Percentiles rank a stretch among this genome's conserved stretches.
Conservation (phyloP, 148 eudicot genomes). For the Nyssa sinensis region DNA sequence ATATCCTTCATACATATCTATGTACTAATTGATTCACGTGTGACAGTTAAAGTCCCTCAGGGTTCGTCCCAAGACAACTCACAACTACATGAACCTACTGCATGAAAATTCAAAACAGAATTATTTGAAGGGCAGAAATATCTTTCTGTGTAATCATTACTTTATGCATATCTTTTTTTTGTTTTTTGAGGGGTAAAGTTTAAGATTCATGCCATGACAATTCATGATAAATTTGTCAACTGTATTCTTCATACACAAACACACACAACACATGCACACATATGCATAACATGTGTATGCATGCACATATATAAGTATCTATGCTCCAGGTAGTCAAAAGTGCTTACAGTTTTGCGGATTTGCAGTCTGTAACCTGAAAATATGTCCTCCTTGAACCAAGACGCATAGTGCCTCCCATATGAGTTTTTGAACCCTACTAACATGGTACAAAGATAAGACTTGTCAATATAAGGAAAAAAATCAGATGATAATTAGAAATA, state of each 20-base stretch:
- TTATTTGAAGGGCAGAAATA: no score
- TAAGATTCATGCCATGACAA: not conserved
- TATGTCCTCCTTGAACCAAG: constrained; percentile 96
- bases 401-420: constrained; percentile 99
- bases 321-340: not conserved
- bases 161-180: no score
- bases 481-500: not conserved
- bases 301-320: not conserved
- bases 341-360: constrained; percentile 79
- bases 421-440: constrained; percentile 87
- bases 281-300: no score
- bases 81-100: not conserved
- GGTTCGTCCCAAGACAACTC: not conserved
- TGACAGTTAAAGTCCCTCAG: not conserved
- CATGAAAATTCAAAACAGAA: no score
- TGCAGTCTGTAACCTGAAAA: constrained; percentile 64
- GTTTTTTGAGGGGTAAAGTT: not conserved
- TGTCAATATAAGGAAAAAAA: not conserved
- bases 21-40: not conserved
- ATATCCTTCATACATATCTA: not conserved
- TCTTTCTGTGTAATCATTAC: not conserved
- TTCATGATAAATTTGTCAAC: not conserved
- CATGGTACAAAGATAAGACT: constrained; percentile 6
- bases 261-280: no score
- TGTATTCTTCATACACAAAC: not conserved